Evolutionary conservation across 306 rosid genomes (phyloP).

Genomic region (Castanea sativa): DNA sequence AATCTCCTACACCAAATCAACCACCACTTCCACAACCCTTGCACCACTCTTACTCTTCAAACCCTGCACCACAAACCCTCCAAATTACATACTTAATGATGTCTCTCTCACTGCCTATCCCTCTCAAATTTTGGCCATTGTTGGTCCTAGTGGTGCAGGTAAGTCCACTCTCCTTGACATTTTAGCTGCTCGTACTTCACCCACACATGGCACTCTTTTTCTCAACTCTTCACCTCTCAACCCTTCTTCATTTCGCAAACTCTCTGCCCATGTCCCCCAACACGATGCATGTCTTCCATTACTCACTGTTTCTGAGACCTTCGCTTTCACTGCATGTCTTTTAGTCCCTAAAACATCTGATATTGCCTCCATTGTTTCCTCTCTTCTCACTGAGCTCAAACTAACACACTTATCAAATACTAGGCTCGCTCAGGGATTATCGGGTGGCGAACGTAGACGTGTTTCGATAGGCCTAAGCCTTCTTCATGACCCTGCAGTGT

Average conservation of each 20-base stretch:
- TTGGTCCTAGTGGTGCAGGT: slow-evolving; percentile 96
- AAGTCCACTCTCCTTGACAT: slow-evolving; percentile 93
- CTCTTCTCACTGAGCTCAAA: slow-evolving; percentile 59
- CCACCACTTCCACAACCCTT: slow-evolving; percentile 28
- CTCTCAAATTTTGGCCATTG: slow-evolving; percentile 75
- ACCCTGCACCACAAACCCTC: slow-evolving; percentile 45
- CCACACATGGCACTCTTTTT: slow-evolving; percentile 55
- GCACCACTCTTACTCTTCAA: slow-evolving; percentile 48
- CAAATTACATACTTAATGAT: slow-evolving; percentile 64
- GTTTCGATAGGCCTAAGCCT: slow-evolving; percentile 82
- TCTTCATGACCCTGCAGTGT: slow-evolving; percentile 78
- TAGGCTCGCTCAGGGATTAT: slow-evolving; percentile 59
- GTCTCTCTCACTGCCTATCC: slow-evolving; percentile 68
- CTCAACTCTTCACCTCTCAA: slow-evolving; percentile 71
- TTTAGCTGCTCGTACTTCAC: slow-evolving; percentile 65
- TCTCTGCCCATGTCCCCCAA: slow-evolving; percentile 90
- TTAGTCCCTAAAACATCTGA: slow-evolving; percentile 50
- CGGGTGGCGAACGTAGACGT: slow-evolving; percentile 81
- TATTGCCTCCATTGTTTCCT: slow-evolving; percentile 36
- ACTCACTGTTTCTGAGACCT: slow-evolving; percentile 82
- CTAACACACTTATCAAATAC: slow-evolving; percentile 63
- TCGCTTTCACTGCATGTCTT: slow-evolving; percentile 69
- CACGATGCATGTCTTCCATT: slow-evolving; percentile 79
- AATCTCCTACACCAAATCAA: slow-evolving; percentile 69
- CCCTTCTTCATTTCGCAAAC: slow-evolving; percentile 74